Evolutionary conservation across 129 eudicot species (phyloP), one percentile per base, ranked within the genome.

Genomic region (Helichrysum umbraculigerum): DNA sequence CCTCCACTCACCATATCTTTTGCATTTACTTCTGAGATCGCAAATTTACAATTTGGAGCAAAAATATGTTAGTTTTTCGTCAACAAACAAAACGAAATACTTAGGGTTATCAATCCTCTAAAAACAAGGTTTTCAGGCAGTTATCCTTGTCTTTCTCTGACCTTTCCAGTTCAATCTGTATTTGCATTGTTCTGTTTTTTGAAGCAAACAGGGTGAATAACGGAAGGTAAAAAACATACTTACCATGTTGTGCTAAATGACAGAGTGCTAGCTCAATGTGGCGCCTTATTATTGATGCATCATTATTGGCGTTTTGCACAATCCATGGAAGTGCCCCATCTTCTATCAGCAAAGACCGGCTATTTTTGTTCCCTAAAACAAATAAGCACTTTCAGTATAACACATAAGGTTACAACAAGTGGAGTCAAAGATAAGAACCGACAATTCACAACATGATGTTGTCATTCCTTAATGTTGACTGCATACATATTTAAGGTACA

Each of bases 241-340:
- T 78, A 92, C 98, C 98, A 32, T 90, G 98, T 74, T 92, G 98
- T 72, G 98, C 98, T 80, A 94, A 78, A 85, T 94, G 97, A 86
- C 98, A 94, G 62, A 94, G 97, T 6, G 98, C 98, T 34, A 94
- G 91, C 88, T 94, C 98, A 63, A 86, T 89, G 78, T 94, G 98
- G 47, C 98, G 96, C 58, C 98, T 82, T 15, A 94, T 94, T 60
- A 86, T 75, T 41, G 98, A 84, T 16, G 97, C 91, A 68, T 94
- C 98, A 28, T 87, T 94, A 78, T 94, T 94, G 76, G 98, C 91
- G 74, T 94, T 94, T 81, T 94, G 97, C 66, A 94, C 99, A 61
- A 94, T 94, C 99, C 99, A 94, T 47, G 97, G 86, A 81, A 94
- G 90, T 21, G 96, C 97, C 34, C 99, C 97, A 66, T 94, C 97